phyloP scores from a whole-genome alignment of 1,139 yeast genomes.

The Geotrichum phurueaensis region DNA sequence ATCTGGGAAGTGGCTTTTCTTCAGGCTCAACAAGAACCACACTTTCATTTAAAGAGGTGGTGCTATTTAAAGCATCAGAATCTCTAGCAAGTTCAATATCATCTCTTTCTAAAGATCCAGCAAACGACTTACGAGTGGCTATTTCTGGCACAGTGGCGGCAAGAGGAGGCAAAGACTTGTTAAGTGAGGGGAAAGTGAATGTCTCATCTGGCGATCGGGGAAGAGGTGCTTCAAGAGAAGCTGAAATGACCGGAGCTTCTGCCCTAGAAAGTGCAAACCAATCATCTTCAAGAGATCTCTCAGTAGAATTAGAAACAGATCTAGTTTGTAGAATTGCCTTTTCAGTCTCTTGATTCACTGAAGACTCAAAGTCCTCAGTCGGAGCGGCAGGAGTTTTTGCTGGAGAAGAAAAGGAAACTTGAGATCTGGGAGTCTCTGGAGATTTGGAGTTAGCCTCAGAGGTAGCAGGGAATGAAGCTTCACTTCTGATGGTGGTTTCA shows the following conservation, averaged over 20 bases:
- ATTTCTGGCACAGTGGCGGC: not conserved
- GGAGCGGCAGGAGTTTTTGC: not conserved
- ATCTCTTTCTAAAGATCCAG: not conserved
- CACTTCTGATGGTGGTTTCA: not conserved
- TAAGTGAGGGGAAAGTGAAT: slow-evolving; percentile 5
- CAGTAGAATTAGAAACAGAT: not conserved
- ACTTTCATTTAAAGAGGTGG: not conserved
- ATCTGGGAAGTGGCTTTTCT: not conserved
- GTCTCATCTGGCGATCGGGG: slow-evolving; percentile 10
- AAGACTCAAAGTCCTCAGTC: not conserved
- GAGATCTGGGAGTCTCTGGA: not conserved
- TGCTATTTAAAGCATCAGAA: not conserved
- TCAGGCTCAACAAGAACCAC: not conserved
- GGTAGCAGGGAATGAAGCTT: not conserved
- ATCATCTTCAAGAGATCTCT: slow-evolving; percentile 6
- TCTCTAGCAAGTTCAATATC: not conserved
- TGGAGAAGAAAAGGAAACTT: not conserved
- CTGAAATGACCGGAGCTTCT: not conserved
- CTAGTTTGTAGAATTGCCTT: not conserved
- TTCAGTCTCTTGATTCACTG: not conserved
- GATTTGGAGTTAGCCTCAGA: not conserved
- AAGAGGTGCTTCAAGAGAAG: not conserved
- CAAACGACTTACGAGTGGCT: not conserved
- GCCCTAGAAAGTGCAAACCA: slow-evolving; percentile 8
- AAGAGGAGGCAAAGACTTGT: not conserved